phyloP scores from a whole-genome alignment of 176 grass and related monocot genomes.

The sorghum (Sorghum bicolor) region DNA sequence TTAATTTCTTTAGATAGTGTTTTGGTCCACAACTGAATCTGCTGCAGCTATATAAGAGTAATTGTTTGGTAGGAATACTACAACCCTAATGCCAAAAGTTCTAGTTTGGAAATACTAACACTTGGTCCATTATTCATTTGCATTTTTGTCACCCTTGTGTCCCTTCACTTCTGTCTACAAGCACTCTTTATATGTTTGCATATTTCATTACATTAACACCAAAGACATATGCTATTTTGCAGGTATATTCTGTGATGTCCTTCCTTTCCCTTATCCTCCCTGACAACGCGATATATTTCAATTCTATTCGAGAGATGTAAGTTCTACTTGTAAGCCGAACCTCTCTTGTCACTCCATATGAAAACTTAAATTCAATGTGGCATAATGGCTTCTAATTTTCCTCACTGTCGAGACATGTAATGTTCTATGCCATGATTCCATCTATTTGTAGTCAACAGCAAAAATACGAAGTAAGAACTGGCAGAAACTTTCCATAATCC shows the following conservation, averaged over 20 bases:
- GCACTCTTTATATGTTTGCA: background rate
- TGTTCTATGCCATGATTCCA: conserved; percentile 3
- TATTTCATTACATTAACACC: background rate
- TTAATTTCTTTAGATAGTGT: background rate
- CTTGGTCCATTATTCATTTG: background rate
- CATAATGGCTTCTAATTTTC: conserved; percentile 10
- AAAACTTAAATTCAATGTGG: background rate
- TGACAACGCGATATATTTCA: conserved; percentile 76
- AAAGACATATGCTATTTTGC: background rate
- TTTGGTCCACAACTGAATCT: background rate
- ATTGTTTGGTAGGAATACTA: background rate
- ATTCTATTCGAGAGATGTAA: conserved; percentile 96
- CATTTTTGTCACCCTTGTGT: background rate
- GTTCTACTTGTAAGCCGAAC: conserved; percentile 21
- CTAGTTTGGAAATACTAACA: background rate
- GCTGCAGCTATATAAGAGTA: background rate
- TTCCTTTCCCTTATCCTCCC: conserved; percentile 80
- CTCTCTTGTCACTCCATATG: background rate
- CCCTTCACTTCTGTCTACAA: background rate
- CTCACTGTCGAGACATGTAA: background rate
- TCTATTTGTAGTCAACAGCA: background rate
- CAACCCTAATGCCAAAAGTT: background rate
- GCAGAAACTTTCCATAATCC: background rate
- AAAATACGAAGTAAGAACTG: background rate
- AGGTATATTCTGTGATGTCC: conserved; percentile 99